phyloP scores from a whole-genome alignment of 73 alveolate species.

The Blepharisma japonicum region DNA sequence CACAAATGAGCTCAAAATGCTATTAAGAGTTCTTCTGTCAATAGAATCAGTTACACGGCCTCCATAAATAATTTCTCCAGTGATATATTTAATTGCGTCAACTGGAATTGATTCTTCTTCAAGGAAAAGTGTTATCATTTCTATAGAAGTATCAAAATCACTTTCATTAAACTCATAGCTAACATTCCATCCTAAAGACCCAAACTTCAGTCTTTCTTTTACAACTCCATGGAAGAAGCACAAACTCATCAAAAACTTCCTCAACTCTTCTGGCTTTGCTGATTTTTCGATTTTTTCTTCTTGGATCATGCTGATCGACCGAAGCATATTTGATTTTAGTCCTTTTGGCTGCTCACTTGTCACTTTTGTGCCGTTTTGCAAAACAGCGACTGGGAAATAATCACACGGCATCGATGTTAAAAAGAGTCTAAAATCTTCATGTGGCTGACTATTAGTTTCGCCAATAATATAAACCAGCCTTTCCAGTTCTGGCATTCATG shows the following conservation, averaged over 20 bases:
- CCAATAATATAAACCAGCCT: constrained; percentile 79
- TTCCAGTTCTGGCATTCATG: constrained; percentile 96
- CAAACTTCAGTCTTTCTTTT: constrained; percentile 95
- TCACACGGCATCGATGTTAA: constrained; percentile 97
- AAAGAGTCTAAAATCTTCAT: constrained; percentile 89
- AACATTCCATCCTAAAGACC: constrained; percentile 97
- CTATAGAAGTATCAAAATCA: constrained; percentile 90
- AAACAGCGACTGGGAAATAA: constrained; percentile 94
- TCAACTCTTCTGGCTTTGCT: constrained; percentile 74
- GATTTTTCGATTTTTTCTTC: background rate
- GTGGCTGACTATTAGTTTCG: constrained; percentile 59
- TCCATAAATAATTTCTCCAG: constrained; percentile 97
- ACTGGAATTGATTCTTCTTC: constrained; percentile 90
- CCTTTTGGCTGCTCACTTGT: constrained; percentile 98
- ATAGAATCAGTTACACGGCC: constrained; percentile 97
- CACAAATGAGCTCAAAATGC: constrained; percentile 73
- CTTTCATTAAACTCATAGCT: constrained; percentile 96
- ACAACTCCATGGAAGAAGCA: constrained; percentile 98
- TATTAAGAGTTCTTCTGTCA: constrained; percentile 91
- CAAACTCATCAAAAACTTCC: constrained; percentile 76
- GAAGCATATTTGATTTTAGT: constrained; percentile 60
- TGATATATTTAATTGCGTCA: constrained; percentile 82
- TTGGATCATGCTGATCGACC: constrained; percentile 33
- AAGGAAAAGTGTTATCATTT: constrained; percentile 76
- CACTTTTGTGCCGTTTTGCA: constrained; percentile 91